These are phyloP conservation scores for Ichthyophthirius multifiliis DNA, from an alignment of 169 alveolate species.

Conservation along the genomic window DNA sequence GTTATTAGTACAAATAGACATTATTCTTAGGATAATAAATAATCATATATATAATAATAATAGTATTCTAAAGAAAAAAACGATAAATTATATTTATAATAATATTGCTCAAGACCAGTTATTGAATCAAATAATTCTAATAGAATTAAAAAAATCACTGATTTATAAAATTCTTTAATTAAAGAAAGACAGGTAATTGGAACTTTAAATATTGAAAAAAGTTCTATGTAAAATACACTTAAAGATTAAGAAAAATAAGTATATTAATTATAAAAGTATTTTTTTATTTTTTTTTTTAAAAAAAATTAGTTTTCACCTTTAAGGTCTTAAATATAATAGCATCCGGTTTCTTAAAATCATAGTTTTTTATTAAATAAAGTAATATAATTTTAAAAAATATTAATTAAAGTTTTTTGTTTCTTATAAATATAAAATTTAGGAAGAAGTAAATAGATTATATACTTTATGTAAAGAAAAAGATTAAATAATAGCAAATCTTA, in stretches of 20 bases:
- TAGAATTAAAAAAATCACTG: neutral
- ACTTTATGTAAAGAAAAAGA: constrained; percentile 9
- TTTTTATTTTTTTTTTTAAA: neutral
- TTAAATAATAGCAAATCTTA: neutral
- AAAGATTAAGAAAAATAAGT: neutral
- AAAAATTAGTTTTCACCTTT: neutral
- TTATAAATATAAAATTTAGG: neutral
- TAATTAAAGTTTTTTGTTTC: too few relatives aligned
- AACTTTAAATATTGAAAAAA: neutral
- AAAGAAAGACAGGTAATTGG: neutral
- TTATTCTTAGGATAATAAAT: too few relatives aligned
- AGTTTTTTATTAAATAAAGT: neutral
- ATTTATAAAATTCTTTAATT: neutral
- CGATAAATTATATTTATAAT: too few relatives aligned
- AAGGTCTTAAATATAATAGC: neutral
- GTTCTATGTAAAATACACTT: neutral
- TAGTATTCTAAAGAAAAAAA: too few relatives aligned
- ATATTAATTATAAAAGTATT: neutral
- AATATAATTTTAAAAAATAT: neutral
- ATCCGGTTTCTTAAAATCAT: neutral
- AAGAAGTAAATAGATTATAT: neutral
- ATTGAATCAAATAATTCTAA: too few relatives aligned
- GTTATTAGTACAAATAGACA: too few relatives aligned
- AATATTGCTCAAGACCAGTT: too few relatives aligned
- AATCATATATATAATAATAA: too few relatives aligned